These are phyloP conservation scores for Metschnikowia amazonensis DNA, from an alignment of 805 yeast species.

Conservation along the genomic window DNA sequence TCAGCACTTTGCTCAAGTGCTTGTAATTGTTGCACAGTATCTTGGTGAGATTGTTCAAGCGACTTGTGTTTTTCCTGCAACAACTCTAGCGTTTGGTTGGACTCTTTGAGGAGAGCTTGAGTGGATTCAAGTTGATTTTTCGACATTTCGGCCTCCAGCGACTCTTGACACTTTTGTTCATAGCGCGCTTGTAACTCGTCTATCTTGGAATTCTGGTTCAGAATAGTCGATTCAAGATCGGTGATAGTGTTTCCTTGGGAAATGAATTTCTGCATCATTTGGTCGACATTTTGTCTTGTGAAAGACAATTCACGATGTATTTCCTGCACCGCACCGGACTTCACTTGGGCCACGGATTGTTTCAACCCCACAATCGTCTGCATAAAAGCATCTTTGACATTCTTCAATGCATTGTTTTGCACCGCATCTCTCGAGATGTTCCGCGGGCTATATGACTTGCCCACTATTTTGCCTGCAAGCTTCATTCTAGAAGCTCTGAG, in stretches of 20 bases:
- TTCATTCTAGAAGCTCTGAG: not conserved
- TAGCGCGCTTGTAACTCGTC: conserved; percentile 1
- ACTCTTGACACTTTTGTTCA: not conserved
- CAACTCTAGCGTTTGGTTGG: not conserved
- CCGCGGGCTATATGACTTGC: not conserved
- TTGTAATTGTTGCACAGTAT: not conserved
- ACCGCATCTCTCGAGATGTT: not conserved
- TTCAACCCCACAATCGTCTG: not conserved
- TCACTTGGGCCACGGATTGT: not conserved
- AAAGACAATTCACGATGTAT: not conserved
- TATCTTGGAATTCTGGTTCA: not conserved
- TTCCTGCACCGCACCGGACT: not conserved
- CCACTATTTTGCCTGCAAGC: not conserved
- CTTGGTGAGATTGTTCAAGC: not conserved
- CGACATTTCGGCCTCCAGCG: not conserved
- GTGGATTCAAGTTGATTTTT: not conserved
- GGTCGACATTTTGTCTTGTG: not conserved
- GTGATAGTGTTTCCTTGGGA: conserved; percentile 1
- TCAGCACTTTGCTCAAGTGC: not conserved
- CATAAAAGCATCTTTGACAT: not conserved
- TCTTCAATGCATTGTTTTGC: not conserved
- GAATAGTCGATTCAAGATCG: conserved; percentile 1
- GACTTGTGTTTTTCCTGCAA: not conserved
- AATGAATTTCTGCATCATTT: conserved; percentile 2
- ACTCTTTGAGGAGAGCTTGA: not conserved